Base-by-base conservation (phyloP, 371 early-diverging fungal genomes). In the Haplosporangium sp. region DNA sequence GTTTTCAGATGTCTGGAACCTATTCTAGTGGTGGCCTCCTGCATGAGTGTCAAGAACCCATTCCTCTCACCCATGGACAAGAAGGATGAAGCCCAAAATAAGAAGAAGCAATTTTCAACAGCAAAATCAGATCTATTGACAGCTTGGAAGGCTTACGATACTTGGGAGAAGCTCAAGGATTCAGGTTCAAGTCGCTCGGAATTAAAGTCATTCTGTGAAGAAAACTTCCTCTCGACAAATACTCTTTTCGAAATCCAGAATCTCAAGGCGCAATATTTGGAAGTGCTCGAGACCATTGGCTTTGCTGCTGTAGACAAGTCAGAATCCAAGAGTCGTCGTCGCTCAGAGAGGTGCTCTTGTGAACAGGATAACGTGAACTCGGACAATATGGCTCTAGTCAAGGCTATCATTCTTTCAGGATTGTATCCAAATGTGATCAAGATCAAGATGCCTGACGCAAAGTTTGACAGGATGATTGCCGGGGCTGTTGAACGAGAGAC, bases 1-100 rank as follows among this genome's bases (percentile, higher is more conserved):
- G 90, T 96, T 2, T 93, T 95, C 74, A 84, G 89, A 27, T 96
- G 96, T 64, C 83, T 96, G 13, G 96, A 95, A 56, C 90, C 93
- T 1, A 86, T 93, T 1, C 72, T 96, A 35, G 95, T 95, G 0
- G 88, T 96, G 20, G 96, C 95, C 0, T 93, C 97, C 0, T 90
- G 87, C 60, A 89, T 95, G 91, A 89, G 89, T 8, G 83, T 90
- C 40, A 93, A 92, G 72, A 89, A 87, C 45, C 94, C 93, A 0
- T 94, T 93, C 75, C 81, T 89, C 5, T 85, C 88, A 0, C 91
- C 92, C 0, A 88, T 89, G 84, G 93, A 92, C 3, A 85, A 86
- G 57, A 83, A 91, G 9, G 90, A 88, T 3, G 93, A 93, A 64
- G 93, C 91, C 0, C 76, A 78, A 85, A 85, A 13, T 70, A 92